Evolutionary conservation across 192 early-diverging fungal species (phyloP).

Genomic region (Backusella australiensis): DNA sequence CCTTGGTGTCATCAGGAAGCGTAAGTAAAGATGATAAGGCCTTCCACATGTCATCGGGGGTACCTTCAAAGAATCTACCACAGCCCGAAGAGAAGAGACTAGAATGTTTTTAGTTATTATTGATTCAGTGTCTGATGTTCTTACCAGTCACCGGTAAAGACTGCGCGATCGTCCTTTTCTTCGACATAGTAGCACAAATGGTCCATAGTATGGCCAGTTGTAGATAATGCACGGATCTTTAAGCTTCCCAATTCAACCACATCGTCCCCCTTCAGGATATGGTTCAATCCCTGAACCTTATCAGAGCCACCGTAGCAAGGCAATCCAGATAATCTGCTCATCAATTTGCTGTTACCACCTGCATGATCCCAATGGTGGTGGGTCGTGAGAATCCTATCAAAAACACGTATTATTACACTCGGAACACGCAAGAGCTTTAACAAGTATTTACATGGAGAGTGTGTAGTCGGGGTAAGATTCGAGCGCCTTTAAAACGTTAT

Average conservation of each 20-base stretch:
- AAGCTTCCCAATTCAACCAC: conserved; percentile 23
- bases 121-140: too few relatives aligned
- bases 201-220: conserved; percentile 34
- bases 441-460: conserved; percentile 16
- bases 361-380: conserved; percentile 44
- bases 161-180: conserved; percentile 22
- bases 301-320: conserved; percentile 29
- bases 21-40: conserved; percentile 66
- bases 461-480: conserved; percentile 21
- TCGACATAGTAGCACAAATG: conserved; percentile 33
- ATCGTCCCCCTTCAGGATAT: conserved; percentile 19
- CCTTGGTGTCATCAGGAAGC: conserved; percentile 77
- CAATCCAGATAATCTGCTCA: conserved; percentile 1
- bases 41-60: conserved; percentile 78
- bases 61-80: conserved; percentile 94
- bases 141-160: conserved; percentile 36
- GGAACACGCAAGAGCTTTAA: too few relatives aligned
- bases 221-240: conserved; percentile 23
- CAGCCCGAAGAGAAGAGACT: conserved; percentile 60
- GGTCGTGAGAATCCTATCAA: conserved; percentile 35
- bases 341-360: conserved; percentile 32
- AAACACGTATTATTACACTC: not conserved
- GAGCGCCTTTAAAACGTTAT: conserved; percentile 24
- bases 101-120: not conserved
- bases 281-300: conserved; percentile 17